Percentiles rank a stretch among this genome's conserved stretches.
Conservation (phyloP, 768 basidiomycete genomes). For the Lepiota brunneoincarnata region DNA sequence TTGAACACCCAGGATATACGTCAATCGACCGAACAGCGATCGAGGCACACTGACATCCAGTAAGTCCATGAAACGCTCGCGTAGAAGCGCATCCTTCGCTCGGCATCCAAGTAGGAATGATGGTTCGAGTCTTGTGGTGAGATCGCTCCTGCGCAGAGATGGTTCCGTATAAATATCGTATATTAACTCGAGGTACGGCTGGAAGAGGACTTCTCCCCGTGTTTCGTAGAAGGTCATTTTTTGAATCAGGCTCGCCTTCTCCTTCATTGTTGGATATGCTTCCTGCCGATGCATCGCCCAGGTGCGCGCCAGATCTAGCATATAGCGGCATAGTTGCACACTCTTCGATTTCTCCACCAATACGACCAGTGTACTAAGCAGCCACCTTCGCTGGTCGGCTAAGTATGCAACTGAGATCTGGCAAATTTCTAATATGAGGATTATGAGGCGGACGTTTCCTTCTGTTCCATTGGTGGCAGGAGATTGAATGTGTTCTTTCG, state of each 20-base stretch:
- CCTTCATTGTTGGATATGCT: constrained; percentile 88
- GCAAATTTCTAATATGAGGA: constrained; percentile 83
- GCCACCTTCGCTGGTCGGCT: constrained; percentile 81
- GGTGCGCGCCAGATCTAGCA: constrained; percentile 80
- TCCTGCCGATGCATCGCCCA: constrained; percentile 91
- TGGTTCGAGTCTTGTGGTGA: constrained; percentile 90
- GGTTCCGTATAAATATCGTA: constrained; percentile 94
- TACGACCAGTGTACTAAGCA: constrained; percentile 73
- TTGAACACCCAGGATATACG: constrained; percentile 90
- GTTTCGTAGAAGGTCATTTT: constrained; percentile 86
- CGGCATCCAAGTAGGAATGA: constrained; percentile 92
- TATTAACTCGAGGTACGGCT: constrained; percentile 83
- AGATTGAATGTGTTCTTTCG: constrained; percentile 82
- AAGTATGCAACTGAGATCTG: constrained; percentile 77
- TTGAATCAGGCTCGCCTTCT: constrained; percentile 86
- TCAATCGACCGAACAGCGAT: constrained; percentile 75
- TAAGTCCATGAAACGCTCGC: constrained; percentile 86
- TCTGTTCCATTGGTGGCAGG: constrained; percentile 51
- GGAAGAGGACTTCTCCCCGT: constrained; percentile 75
- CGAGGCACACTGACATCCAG: constrained; percentile 87
- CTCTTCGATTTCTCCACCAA: constrained; percentile 92
- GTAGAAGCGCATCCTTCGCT: constrained; percentile 71
- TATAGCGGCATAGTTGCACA: constrained; percentile 70
- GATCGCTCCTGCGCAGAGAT: constrained; percentile 80
- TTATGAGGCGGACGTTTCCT: constrained; percentile 61